Evolutionary conservation across 2,329 filamentous ascomycete species (phyloP).

Genomic region (Hypocreales sp.): DNA sequence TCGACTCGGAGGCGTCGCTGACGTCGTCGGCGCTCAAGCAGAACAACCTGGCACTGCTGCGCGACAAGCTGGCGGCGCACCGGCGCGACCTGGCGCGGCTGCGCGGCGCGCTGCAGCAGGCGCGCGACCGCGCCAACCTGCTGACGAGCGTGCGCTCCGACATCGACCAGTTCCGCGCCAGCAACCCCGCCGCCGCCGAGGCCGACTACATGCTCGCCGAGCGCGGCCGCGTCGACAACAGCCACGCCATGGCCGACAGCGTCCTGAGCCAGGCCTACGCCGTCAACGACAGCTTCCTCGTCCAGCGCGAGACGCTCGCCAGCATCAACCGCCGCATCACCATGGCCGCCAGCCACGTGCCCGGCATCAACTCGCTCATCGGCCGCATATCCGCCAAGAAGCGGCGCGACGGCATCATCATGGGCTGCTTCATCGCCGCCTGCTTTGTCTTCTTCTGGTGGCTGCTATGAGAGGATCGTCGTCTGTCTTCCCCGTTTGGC

Average conservation of each 20-base stretch:
- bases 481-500: conserved; percentile 1
- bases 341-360: conserved; percentile 75
- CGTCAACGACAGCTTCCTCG: conserved; percentile 77
- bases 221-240: conserved; percentile 70
- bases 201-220: conserved; percentile 97
- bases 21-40: conserved; percentile 91
- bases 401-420: conserved; percentile 84
- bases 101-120: conserved; percentile 55
- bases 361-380: conserved; percentile 85
- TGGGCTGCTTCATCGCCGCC: conserved; percentile 80
- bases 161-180: conserved; percentile 74
- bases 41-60: conserved; percentile 83
- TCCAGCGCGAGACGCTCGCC: conserved; percentile 76
- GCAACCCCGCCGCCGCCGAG: conserved; percentile 69
- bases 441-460: conserved; percentile 81
- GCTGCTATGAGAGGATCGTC: conserved; percentile 42
- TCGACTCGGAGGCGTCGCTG: conserved; percentile 80
- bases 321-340: conserved; percentile 88
- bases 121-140: conserved; percentile 77
- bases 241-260: conserved; percentile 75
- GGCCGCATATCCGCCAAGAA: conserved; percentile 88
- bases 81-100: conserved; percentile 67
- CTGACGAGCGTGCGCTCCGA: conserved; percentile 83
- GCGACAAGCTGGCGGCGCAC: conserved; percentile 80
- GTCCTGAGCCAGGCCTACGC: conserved; percentile 93